phyloP scores from a whole-genome alignment of 1,284 basidiomycete species.

The Leccinum subrobustum region DNA sequence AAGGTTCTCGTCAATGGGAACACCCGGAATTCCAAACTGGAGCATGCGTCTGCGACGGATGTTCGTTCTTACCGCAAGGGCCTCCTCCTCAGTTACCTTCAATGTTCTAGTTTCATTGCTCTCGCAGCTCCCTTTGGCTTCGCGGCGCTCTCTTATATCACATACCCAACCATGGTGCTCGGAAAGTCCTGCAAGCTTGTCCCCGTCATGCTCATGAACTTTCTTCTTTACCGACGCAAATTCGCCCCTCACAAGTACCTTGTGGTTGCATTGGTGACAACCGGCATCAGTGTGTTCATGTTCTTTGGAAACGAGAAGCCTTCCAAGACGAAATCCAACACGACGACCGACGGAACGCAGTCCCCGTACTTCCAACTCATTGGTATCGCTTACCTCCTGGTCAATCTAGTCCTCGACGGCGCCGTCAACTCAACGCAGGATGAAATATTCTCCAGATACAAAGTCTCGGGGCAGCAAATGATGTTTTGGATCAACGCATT shows the following conservation, averaged over 20 bases:
- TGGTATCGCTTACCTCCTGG: constrained; percentile 73
- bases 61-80: constrained; percentile 42
- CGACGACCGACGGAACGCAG: constrained; percentile 28
- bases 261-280: constrained; percentile 89
- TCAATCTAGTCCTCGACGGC: constrained; percentile 91
- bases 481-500: constrained; percentile 97
- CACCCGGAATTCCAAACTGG: constrained; percentile 29
- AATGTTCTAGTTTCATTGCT: constrained; percentile 88
- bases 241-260: constrained; percentile 95
- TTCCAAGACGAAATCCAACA: constrained; percentile 43
- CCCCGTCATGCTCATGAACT: constrained; percentile 95
- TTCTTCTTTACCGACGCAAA: constrained; percentile 82
- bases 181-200: constrained; percentile 99
- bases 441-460: constrained; percentile 75
- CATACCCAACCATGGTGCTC: constrained; percentile 97
- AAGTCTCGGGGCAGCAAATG: constrained; percentile 94
- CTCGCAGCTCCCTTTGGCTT: constrained; percentile 94
- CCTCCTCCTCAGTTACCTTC: constrained; percentile 72
- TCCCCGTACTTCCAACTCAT: constrained; percentile 54
- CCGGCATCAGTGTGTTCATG: constrained; percentile 97
- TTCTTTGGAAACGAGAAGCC: constrained; percentile 66
- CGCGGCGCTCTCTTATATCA: constrained; percentile 91
- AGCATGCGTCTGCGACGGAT: constrained; percentile 40
- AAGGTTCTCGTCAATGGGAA: constrained; percentile 25
- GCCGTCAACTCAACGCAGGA: constrained; percentile 98